Evolutionary conservation across 192 early-diverging fungal genomes (phyloP), one percentile per base, ranked within the genome.

Genomic region (Coemansia reversa): DNA sequence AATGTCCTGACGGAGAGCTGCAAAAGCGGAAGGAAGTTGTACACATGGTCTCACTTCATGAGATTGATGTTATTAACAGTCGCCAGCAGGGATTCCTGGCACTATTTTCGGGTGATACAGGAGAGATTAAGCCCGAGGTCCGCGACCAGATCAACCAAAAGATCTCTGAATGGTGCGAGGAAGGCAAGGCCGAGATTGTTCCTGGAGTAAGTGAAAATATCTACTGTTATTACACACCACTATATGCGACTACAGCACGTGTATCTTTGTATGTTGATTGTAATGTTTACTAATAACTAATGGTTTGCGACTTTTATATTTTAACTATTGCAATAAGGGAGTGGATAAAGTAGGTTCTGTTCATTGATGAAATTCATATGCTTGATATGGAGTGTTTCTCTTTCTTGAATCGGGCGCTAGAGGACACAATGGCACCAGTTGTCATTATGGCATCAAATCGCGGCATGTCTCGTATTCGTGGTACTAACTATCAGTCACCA

Each of bases 321-420:
- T 11, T 35, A 11, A 35, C 33, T 35, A 11, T 11, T 35, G 33
- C 7, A 35, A 35, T 35, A 7, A 1, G 33, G 33, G 33, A 35
- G 33, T 11, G 33, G 7, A 35, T 35, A 32, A 23, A 28, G 25
- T 68, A 68, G 66, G 68, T 96, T 29, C 86, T 99, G 54, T 99
- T 99, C 74, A 94, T 99, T 65, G 97, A 99, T 72, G 97, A 99
- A 83, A 95, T 99, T 32, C 97, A 99, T 75, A 98, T 98, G 91
- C 92, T 99, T 33, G 97, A 99, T 55, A 98, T 99, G 77, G 97
- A 99, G 75, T 99, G 96, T 70, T 99, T 99, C 72, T 98, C 97
- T 19, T 99, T 93, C 86, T 72, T 99, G 54, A 99, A 99, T 73
- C 88, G 96, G 22, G 97, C 97, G 5, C 84, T 99, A 6, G 97